Conservation (phyloP, 2,329 filamentous ascomycete genomes). For the Talaromyces piceae region DNA sequence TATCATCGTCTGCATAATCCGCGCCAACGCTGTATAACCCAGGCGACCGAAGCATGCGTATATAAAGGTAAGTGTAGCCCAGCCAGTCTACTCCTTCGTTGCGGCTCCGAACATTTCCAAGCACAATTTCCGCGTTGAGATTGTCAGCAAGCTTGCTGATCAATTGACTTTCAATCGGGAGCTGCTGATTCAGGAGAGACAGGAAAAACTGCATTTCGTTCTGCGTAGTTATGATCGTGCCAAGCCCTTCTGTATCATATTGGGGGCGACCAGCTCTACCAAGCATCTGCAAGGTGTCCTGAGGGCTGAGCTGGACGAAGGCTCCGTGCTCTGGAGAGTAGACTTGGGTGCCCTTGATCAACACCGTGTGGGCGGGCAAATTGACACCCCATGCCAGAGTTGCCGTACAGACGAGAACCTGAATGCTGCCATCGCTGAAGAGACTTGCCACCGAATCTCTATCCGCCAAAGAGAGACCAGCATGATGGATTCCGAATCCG, state of each 20-base stretch:
- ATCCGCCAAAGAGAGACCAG: conserved; percentile 93
- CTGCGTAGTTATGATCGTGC: conserved; percentile 97
- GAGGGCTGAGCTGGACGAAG: conserved; percentile 95
- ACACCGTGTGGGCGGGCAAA: conserved; percentile 91
- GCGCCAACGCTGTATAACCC: conserved; percentile 91
- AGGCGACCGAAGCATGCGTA: conserved; percentile 93
- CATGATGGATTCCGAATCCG: conserved; percentile 96
- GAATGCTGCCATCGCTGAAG: conserved; percentile 82
- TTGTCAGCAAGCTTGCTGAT: conserved; percentile 91
- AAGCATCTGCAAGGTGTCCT: conserved; percentile 97
- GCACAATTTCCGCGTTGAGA: conserved; percentile 88
- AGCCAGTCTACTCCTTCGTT: conserved; percentile 99
- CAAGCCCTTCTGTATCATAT: conserved; percentile 95
- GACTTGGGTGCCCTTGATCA: conserved; percentile 97
- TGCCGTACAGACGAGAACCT: conserved; percentile 93
- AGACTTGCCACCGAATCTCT: conserved; percentile 91
- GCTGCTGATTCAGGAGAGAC: conserved; percentile 89
- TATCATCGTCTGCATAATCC: conserved; percentile 88
- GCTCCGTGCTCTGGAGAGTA: conserved; percentile 98
- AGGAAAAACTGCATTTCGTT: conserved; percentile 95
- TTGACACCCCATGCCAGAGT: conserved; percentile 99
- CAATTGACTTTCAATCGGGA: conserved; percentile 95
- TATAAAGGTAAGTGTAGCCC: conserved; percentile 95
- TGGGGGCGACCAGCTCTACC: conserved; percentile 94
- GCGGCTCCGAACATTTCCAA: conserved; percentile 83